phyloP scores from a whole-genome alignment of 495 filamentous ascomycete species.

The Xylaria telfairii region DNA sequence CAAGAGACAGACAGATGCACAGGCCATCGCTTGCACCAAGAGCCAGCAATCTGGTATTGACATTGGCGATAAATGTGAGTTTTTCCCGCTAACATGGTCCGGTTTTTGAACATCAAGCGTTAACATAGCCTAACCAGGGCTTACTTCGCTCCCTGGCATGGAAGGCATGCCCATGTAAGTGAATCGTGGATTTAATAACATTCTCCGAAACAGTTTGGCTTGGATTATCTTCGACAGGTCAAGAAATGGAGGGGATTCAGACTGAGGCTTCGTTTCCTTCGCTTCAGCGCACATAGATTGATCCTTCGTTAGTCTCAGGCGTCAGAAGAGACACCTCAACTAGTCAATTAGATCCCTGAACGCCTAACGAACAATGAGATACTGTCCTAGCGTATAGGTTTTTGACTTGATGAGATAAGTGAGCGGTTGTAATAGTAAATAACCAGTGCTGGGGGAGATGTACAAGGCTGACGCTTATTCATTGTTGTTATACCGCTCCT shows the following conservation, averaged over 20 bases:
- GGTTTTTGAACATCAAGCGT: background rate
- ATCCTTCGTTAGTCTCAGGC: constrained; percentile 9
- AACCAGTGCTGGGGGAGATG: background rate
- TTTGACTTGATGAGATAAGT: background rate
- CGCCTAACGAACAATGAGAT: background rate
- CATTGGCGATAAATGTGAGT: constrained; percentile 42
- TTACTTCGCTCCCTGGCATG: constrained; percentile 31
- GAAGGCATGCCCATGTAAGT: constrained; percentile 27
- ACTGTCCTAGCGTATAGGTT: background rate
- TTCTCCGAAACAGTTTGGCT: background rate
- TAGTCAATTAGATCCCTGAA: constrained; percentile 12
- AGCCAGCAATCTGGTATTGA: constrained; percentile 42
- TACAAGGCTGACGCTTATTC: background rate
- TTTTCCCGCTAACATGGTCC: background rate
- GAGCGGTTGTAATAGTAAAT: background rate
- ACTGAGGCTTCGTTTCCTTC: background rate
- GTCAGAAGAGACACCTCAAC: constrained; percentile 11
- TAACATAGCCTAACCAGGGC: constrained; percentile 33
- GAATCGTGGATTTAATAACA: background rate
- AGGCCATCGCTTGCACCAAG: constrained; percentile 46
- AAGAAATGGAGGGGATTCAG: background rate
- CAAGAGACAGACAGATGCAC: constrained; percentile 40
- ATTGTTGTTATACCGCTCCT: background rate
- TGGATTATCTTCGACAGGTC: background rate
- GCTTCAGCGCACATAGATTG: background rate